Conservation (phyloP, 2,329 filamentous ascomycete species). For the Neofusicoccum laricinum region DNA sequence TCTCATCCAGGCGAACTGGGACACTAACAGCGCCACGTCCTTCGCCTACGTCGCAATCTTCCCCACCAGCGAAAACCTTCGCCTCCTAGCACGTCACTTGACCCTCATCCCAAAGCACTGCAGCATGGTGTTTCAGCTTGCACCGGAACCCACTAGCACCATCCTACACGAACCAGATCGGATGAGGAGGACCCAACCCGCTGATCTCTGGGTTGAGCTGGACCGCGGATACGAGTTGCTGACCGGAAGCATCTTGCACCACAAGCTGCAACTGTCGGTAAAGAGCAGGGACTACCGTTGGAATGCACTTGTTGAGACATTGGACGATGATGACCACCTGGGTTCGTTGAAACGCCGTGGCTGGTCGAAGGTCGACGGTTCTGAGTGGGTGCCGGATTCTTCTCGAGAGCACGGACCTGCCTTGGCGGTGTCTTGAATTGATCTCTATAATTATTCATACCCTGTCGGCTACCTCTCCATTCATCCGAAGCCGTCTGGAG, state of each 20-base stretch:
- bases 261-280: neutral
- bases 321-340: slow-evolving; percentile 4
- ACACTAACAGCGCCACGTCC: slow-evolving; percentile 34
- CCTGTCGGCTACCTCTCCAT: neutral
- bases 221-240: neutral
- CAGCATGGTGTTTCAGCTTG: slow-evolving; percentile 42
- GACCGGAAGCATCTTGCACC: neutral
- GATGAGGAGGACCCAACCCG: slow-evolving; percentile 41
- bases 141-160: slow-evolving; percentile 39
- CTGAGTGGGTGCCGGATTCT: neutral
- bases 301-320: neutral
- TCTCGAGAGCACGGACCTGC: neutral
- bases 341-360: neutral
- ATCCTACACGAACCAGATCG: slow-evolving; percentile 36
- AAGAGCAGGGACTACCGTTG: slow-evolving; percentile 13
- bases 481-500: neutral
- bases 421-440: neutral
- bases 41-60: slow-evolving; percentile 65
- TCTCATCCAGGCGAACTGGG: neutral
- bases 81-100: neutral
- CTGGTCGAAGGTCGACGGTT: slow-evolving; percentile 2
- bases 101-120: slow-evolving; percentile 25
- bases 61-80: slow-evolving; percentile 61
- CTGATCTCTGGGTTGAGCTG: slow-evolving; percentile 38
- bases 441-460: neutral